A percentile compares a stretch with the other conserved stretches of the same genome.
phyloP scores from a whole-genome alignment of 2,329 filamentous ascomycete species.

The Nigrospora oryzae region DNA sequence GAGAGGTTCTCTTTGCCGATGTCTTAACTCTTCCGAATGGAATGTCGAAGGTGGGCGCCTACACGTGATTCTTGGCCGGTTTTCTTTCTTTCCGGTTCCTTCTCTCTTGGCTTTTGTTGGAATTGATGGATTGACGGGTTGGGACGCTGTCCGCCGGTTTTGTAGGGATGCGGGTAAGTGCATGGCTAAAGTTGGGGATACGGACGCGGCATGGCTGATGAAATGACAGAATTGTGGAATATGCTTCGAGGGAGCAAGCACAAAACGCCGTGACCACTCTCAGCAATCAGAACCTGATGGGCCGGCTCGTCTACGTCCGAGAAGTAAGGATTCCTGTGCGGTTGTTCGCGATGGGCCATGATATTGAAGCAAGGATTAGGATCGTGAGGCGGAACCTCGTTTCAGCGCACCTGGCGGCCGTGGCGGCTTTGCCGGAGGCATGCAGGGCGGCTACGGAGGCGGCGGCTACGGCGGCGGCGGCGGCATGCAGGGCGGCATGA shows the following conservation, averaged over 20 bases:
- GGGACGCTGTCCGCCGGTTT: conserved; percentile 78
- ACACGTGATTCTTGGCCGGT: conserved; percentile 82
- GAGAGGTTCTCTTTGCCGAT: conserved; percentile 99
- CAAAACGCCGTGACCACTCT: conserved; percentile 94
- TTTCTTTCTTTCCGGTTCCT: conserved; percentile 61
- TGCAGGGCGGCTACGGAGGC: conserved; percentile 42
- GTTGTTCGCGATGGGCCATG: conserved; percentile 4
- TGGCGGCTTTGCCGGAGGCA: conserved; percentile 44
- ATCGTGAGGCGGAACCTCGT: conserved; percentile 95
- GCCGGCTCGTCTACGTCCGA: conserved; percentile 94
- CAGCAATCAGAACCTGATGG: conserved; percentile 99
- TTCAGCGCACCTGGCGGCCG: conserved; percentile 66
- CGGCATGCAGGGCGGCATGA: conserved; percentile 11
- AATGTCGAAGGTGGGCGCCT: conserved; percentile 99
- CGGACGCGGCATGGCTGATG: conserved; percentile 3
- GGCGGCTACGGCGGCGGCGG: conserved; percentile 46
- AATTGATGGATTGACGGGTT: conserved; percentile 98
- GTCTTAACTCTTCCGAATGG: conserved; percentile 99
- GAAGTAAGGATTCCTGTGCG: conserved; percentile 54
- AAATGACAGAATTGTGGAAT: conserved; percentile 88
- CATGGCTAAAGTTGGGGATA: neutral
- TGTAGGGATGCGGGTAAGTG: conserved; percentile 99
- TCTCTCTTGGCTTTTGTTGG: conserved; percentile 61
- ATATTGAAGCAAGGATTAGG: conserved; percentile 41
- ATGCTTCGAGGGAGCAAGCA: conserved; percentile 98